Evolutionary conservation across 2,329 filamentous ascomycete species (phyloP).

Genomic region (Zymoseptoria ardabiliae): DNA sequence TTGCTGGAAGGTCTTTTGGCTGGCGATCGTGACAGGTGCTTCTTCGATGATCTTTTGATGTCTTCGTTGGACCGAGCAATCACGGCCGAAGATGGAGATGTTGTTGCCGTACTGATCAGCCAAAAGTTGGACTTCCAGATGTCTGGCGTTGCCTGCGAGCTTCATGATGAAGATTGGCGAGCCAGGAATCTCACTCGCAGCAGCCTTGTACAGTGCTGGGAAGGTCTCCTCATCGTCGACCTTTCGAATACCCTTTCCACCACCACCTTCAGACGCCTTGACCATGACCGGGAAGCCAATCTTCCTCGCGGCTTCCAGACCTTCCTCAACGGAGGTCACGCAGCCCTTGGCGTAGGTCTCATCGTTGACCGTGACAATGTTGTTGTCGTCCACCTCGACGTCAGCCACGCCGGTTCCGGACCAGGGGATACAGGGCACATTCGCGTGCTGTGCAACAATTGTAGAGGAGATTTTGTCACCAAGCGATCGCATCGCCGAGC

Average conservation of each 20-base stretch:
- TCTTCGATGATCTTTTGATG: constrained; percentile 99
- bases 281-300: constrained; percentile 99
- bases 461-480: constrained; percentile 99
- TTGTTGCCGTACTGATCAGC: constrained; percentile 99
- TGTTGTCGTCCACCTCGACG: constrained; percentile 69
- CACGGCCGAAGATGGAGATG: constrained; percentile 95
- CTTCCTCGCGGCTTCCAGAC: constrained; percentile 72
- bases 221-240: constrained; percentile 81
- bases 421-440: constrained; percentile 98
- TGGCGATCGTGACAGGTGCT: constrained; percentile 93
- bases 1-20: constrained; percentile 76
- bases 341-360: constrained; percentile 84
- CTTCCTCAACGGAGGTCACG: constrained; percentile 82
- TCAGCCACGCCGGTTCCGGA: constrained; percentile 85
- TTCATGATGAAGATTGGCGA: constrained; percentile 99
- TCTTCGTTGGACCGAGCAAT: constrained; percentile 95
- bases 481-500: constrained; percentile 96
- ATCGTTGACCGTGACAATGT: constrained; percentile 87
- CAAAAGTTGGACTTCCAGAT: constrained; percentile 93
- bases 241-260: constrained; percentile 98
- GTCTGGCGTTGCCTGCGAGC: constrained; percentile 88
- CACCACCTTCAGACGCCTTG: constrained; percentile 98
- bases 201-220: constrained; percentile 81
- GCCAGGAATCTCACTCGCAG: constrained; percentile 93
- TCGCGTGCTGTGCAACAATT: constrained; percentile 94